Conservation (phyloP, 148 eudicot species). For the Fagopyrum tataricum region DNA sequence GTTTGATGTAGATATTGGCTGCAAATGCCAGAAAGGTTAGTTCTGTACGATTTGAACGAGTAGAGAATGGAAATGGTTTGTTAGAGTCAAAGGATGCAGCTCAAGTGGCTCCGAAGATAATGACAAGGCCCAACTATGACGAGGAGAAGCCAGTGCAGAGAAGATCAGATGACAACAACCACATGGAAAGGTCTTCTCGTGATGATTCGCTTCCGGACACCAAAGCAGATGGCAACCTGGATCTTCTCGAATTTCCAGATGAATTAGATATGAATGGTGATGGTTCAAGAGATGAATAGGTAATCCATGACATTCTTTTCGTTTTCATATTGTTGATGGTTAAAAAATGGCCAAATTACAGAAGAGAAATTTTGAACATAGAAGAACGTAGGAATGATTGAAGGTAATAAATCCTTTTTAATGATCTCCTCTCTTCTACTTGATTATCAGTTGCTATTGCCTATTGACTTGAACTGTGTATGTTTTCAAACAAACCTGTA, state of each 20-base stretch:
- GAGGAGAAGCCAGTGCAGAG: neutral
- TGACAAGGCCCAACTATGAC: conserved; percentile 23
- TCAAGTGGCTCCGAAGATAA: conserved; percentile 48
- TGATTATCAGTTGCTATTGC: neutral
- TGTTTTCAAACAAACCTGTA: neutral
- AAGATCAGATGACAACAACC: neutral
- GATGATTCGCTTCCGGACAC: neutral
- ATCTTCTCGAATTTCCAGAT: neutral
- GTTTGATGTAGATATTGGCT: conserved; percentile 60
- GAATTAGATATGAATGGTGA: neutral
- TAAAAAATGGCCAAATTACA: neutral
- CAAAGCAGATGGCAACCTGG: neutral
- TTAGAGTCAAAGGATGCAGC: conserved; percentile 39
- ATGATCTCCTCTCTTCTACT: neutral
- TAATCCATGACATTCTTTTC: conserved; percentile 5
- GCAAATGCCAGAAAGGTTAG: conserved; percentile 73
- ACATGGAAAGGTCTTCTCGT: neutral
- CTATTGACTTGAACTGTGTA: neutral
- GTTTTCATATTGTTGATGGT: neutral
- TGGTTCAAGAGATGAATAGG: neutral
- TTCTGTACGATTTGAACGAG: conserved; percentile 55
- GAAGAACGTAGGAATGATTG: neutral
- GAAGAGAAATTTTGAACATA: neutral
- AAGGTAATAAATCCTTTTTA: neutral
- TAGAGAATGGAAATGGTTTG: conserved; percentile 30